Percentiles rank a stretch among this genome's conserved stretches.
These are phyloP conservation scores for Zychaea mexicana DNA, from an alignment of 371 early-diverging fungal genomes.

Conservation along the genomic window DNA sequence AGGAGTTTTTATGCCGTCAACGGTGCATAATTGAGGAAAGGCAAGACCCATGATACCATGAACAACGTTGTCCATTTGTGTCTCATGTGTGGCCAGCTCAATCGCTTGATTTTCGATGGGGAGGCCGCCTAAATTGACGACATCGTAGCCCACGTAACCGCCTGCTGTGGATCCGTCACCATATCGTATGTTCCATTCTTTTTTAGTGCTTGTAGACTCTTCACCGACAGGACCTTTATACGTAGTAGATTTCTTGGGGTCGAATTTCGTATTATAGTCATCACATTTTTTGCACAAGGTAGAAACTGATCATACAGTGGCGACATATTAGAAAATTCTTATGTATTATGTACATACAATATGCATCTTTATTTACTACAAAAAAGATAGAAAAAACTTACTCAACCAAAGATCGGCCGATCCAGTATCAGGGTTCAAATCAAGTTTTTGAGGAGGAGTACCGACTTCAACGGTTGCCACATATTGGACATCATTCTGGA, in stretches of 20 bases:
- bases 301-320: constrained; percentile 9
- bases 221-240: constrained; percentile 29
- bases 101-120: constrained; percentile 36
- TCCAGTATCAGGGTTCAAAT: constrained; percentile 88
- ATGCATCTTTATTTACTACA: not conserved
- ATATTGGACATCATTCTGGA: constrained; percentile 57
- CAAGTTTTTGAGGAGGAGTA: constrained; percentile 77
- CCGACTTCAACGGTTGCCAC: constrained; percentile 81
- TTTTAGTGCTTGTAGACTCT: constrained; percentile 1
- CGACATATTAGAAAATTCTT: not conserved
- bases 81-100: constrained; percentile 39
- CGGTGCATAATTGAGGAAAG: constrained; percentile 35
- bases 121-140: constrained; percentile 45
- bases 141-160: constrained; percentile 41
- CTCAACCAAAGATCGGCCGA: constrained; percentile 54
- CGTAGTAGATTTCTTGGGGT: constrained; percentile 36
- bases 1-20: constrained; percentile 34
- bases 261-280: constrained; percentile 29
- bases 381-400: not conserved
- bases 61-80: constrained; percentile 26
- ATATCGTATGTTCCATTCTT: constrained; percentile 42
- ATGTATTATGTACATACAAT: not conserved
- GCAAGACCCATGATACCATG: constrained; percentile 52
- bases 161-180: constrained; percentile 47
- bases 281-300: constrained; percentile 23